Conservation (phyloP, 164 flowering plant species). For the Warburgia ugandensis region DNA sequence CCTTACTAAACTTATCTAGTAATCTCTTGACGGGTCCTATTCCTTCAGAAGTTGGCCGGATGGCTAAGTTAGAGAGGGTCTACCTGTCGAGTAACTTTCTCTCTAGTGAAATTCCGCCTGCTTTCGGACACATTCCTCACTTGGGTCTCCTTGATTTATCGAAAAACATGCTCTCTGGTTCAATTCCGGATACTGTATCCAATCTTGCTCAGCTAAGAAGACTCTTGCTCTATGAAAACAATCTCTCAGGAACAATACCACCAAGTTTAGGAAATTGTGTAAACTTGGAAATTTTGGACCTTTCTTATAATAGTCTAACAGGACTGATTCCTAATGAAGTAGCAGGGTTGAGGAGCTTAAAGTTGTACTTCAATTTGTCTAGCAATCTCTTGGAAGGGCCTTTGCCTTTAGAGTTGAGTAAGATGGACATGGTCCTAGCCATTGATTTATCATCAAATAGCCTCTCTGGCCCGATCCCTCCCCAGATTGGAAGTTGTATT, state of each 20-base stretch:
- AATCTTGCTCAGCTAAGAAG: slow-evolving; percentile 69
- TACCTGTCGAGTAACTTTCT: slow-evolving; percentile 61
- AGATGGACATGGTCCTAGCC: slow-evolving; percentile 86
- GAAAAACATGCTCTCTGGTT: slow-evolving; percentile 62
- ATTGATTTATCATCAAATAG: slow-evolving; percentile 73
- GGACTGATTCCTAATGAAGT: slow-evolving; percentile 67
- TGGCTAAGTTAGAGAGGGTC: slow-evolving; percentile 63
- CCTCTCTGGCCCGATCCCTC: slow-evolving; percentile 52
- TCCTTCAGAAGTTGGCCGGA: slow-evolving; percentile 42
- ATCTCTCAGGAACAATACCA: slow-evolving; percentile 68
- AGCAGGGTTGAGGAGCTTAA: slow-evolving; percentile 70
- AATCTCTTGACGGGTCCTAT: slow-evolving; percentile 71
- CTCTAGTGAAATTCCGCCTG: slow-evolving; percentile 60
- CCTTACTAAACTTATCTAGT: slow-evolving; percentile 69
- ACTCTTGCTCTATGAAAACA: slow-evolving; percentile 57
- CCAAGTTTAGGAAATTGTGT: slow-evolving; percentile 62
- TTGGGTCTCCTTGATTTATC: slow-evolving; percentile 84
- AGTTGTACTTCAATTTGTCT: slow-evolving; percentile 72
- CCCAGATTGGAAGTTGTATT: slow-evolving; percentile 80
- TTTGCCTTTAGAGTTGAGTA: slow-evolving; percentile 73
- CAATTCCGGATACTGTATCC: slow-evolving; percentile 68
- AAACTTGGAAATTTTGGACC: slow-evolving; percentile 74
- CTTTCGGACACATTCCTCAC: slow-evolving; percentile 55
- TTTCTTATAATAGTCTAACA: slow-evolving; percentile 52
- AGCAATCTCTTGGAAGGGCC: slow-evolving; percentile 53